A percentile compares a stretch with the other conserved stretches of the same genome.
phyloP scores from a whole-genome alignment of 2,329 filamentous ascomycete genomes.

The Colletotrichum tofieldiae region DNA sequence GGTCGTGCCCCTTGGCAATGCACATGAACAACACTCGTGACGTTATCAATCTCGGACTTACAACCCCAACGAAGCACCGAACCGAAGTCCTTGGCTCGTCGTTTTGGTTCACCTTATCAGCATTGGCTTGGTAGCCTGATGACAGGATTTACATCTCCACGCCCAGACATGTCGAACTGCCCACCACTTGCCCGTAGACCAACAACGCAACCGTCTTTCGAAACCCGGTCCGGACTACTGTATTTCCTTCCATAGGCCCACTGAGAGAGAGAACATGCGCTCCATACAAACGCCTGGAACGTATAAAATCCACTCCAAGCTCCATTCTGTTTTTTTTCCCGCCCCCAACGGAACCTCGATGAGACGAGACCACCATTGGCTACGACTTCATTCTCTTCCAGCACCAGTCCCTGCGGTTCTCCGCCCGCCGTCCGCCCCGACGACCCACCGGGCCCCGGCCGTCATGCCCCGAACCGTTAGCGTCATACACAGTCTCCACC shows the following conservation, averaged over 20 bases:
- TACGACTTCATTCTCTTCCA: neutral
- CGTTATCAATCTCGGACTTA: neutral
- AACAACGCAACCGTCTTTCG: neutral
- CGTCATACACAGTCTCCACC: neutral
- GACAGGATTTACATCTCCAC: constrained; percentile 1
- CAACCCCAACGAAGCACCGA: neutral
- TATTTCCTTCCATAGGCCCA: neutral
- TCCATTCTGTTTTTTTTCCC: neutral
- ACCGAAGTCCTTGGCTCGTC: neutral
- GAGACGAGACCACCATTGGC: neutral
- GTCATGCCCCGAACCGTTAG: constrained; percentile 30
- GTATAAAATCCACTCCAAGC: neutral
- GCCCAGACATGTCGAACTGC: constrained; percentile 14
- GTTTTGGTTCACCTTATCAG: neutral
- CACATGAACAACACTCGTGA: neutral
- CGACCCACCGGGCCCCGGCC: constrained; percentile 9
- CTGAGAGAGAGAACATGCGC: constrained; percentile 10
- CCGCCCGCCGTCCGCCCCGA: constrained; percentile 12
- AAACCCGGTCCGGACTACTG: constrained; percentile 2
- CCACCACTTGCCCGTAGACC: neutral
- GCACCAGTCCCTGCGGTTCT: constrained; percentile 10
- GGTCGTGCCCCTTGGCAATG: neutral
- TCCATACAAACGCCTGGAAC: neutral
- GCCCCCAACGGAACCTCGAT: constrained; percentile 11
- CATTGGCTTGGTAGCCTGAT: neutral